Evolutionary conservation across 495 filamentous ascomycete genomes (phyloP).

Genomic region (Aspergillus bridgeri): DNA sequence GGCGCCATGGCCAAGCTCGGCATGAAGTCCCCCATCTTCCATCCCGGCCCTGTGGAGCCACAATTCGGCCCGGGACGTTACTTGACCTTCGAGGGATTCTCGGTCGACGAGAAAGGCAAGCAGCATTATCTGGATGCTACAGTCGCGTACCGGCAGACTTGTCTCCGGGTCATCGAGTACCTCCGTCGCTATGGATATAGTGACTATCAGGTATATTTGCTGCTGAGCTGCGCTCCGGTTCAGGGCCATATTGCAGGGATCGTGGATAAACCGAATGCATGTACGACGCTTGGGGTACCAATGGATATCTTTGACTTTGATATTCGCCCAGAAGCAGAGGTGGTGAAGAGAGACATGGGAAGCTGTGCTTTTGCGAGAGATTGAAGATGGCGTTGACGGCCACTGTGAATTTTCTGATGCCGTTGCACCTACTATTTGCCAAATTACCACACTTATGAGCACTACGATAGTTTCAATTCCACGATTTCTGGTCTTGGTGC

Average conservation of each 20-base stretch:
- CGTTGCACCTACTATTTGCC: no score
- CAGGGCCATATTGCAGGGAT: slow-evolving; percentile 94
- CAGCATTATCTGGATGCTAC: slow-evolving; percentile 93
- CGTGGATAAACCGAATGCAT: slow-evolving; percentile 84
- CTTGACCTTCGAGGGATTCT: slow-evolving; percentile 93
- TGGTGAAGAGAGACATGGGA: slow-evolving; percentile 68
- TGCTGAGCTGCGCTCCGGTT: slow-evolving; percentile 84
- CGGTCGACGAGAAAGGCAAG: slow-evolving; percentile 85
- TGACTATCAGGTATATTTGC: slow-evolving; percentile 85
- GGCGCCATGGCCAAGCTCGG: slow-evolving; percentile 71
- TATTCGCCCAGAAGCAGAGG: slow-evolving; percentile 65
- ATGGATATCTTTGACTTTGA: slow-evolving; percentile 98
- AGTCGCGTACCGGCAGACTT: slow-evolving; percentile 87
- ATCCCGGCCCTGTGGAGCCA: slow-evolving; percentile 88
- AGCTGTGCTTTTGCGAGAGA: slow-evolving; percentile 67
- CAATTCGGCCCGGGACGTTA: slow-evolving; percentile 83
- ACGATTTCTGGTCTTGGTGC: no score
- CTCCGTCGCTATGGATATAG: slow-evolving; percentile 73
- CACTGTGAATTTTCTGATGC: no score
- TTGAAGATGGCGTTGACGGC: slow-evolving; percentile 13
- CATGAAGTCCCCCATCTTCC: slow-evolving; percentile 84
- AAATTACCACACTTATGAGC: no score
- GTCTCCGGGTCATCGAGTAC: slow-evolving; percentile 80
- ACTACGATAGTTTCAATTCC: no score
- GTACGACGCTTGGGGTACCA: slow-evolving; percentile 83